phyloP scores from a whole-genome alignment of 2,329 filamentous ascomycete genomes.

The Cladosporium sp. region DNA sequence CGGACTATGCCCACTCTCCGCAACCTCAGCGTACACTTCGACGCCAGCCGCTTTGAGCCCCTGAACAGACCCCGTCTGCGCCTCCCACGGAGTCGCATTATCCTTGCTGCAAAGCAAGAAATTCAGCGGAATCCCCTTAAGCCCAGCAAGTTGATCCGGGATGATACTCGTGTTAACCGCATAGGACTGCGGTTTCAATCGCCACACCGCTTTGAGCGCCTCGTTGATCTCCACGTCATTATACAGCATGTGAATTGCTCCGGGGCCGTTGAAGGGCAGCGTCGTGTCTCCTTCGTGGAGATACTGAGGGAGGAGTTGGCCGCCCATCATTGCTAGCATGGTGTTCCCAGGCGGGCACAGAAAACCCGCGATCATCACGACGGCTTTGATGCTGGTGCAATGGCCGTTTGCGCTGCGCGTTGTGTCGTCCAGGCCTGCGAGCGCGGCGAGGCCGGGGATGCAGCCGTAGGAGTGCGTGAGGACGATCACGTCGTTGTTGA shows the following conservation, averaged over 20 bases:
- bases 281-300: conserved; percentile 16
- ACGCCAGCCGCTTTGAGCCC: conserved; percentile 16
- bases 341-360: conserved; percentile 6
- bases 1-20: conserved; percentile 20
- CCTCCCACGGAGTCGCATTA: conserved; percentile 17
- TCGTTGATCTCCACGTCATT: conserved; percentile 19
- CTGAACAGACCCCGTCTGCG: conserved; percentile 11
- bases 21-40: conserved; percentile 5
- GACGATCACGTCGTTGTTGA: conserved; percentile 29
- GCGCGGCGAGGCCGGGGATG: conserved; percentile 27
- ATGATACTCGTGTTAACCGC: conserved; percentile 6
- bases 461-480: conserved; percentile 34
- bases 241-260: conserved; percentile 19
- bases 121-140: conserved; percentile 14
- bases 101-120: conserved; percentile 19
- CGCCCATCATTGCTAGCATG: conserved; percentile 18
- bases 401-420: not conserved
- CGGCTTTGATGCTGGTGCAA: not conserved
- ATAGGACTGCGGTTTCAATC: conserved; percentile 18
- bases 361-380: conserved; percentile 20
- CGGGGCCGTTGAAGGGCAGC: conserved; percentile 20
- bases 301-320: conserved; percentile 20
- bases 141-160: conserved; percentile 12
- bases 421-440: conserved; percentile 20
- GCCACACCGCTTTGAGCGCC: conserved; percentile 20